Percentiles rank a stretch among this genome's conserved stretches.
Conservation (phyloP, 139 green algal species). For the Spirogloea muscicola region DNA sequence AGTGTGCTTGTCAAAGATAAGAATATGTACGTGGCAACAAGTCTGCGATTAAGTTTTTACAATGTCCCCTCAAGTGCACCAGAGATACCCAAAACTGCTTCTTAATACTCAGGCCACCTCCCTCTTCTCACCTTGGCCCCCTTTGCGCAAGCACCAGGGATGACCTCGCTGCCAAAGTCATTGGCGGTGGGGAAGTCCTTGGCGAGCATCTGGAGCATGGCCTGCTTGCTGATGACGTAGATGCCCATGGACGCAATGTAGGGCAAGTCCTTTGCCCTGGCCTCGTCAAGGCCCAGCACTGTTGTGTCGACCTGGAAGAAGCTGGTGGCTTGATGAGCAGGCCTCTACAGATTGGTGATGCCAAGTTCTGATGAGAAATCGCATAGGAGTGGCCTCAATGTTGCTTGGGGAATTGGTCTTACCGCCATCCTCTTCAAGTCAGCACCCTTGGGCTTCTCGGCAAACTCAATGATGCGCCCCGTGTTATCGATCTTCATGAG, state of each 20-base stretch:
- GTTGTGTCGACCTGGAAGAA: constrained; percentile 87
- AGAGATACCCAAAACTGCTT: too few species aligned
- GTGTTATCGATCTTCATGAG: constrained; percentile 98
- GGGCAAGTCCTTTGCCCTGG: constrained; percentile 76
- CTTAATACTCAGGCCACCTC: too few species aligned
- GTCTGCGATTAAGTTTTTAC: too few species aligned
- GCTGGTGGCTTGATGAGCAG: too few species aligned
- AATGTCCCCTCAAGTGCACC: too few species aligned
- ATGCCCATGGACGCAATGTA: constrained; percentile 99
- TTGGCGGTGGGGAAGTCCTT: constrained; percentile 66
- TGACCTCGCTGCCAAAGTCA: constrained; percentile 83
- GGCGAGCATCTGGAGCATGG: constrained; percentile 58
- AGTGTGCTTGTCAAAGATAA: not conserved
- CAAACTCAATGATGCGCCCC: constrained; percentile 87
- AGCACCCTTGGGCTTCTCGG: constrained; percentile 95
- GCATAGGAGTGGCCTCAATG: too few species aligned
- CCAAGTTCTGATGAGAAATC: too few species aligned
- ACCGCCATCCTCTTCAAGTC: constrained; percentile 79
- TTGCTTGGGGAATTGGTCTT: not conserved
- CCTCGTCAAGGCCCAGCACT: constrained; percentile 80
- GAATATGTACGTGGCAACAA: too few species aligned
- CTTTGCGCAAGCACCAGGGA: constrained; percentile 62
- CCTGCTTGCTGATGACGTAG: constrained; percentile 73
- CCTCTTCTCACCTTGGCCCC: constrained; percentile 3
- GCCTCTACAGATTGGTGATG: too few species aligned